Conservation (phyloP, 306 rosid species). For the Ormosia emarginata region DNA sequence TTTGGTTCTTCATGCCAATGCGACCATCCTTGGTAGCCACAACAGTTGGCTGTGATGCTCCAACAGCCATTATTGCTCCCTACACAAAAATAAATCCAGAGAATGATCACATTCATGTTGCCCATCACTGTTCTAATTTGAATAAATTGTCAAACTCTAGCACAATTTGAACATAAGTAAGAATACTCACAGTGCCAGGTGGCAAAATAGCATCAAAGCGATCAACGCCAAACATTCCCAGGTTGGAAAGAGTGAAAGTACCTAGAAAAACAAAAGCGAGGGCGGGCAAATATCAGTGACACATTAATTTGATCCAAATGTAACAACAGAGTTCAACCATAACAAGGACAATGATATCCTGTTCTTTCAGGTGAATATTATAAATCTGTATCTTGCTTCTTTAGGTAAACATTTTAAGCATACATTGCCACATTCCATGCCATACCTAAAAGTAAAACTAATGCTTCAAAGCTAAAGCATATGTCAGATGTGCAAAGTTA, state of each 20-base stretch:
- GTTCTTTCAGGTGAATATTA: background rate
- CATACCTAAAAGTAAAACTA: background rate
- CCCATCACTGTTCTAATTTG: background rate
- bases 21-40: conserved; percentile 93
- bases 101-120: background rate
- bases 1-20: conserved; percentile 85
- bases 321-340: background rate
- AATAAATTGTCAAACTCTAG: background rate
- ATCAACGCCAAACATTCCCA: conserved; percentile 98
- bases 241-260: conserved; percentile 90
- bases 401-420: background rate
- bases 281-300: background rate
- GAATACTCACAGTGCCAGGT: conserved; percentile 79
- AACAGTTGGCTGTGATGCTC: conserved; percentile 73
- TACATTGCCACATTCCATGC: background rate
- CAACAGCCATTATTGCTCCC: conserved; percentile 99
- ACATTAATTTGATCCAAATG: background rate
- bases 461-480: background rate
- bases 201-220: conserved; percentile 97
- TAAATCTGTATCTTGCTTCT: background rate
- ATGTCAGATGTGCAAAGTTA: background rate
- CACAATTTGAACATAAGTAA: background rate
- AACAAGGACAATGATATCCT: background rate
- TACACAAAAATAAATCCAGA: conserved; percentile 29
- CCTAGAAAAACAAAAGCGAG: conserved; percentile 43